Evolutionary conservation across 2,329 filamentous ascomycete genomes (phyloP), one percentile per base, ranked within the genome.

Genomic region (Hymenoscyphus fructigenus): DNA sequence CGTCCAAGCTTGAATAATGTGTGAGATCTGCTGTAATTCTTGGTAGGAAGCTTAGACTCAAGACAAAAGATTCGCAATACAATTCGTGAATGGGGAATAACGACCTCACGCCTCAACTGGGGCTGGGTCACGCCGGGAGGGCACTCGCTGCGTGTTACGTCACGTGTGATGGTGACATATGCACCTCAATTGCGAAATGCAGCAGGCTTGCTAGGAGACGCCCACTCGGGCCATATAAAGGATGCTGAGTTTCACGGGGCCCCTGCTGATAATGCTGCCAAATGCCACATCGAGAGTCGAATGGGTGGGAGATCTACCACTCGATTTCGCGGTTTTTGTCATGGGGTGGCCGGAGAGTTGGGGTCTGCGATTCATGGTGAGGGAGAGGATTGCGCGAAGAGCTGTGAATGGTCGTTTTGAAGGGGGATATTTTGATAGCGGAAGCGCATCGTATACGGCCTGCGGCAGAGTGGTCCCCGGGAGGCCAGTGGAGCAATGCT

Each of bases 81-180:
- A 57, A 34, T 56, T 28, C 53, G 14, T 23, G 23, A 17, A 26
- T 17, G 23, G 20, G n/a, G 57, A 59, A 29, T 12, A 9, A 4
- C 7, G 29, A 23, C 32, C 6, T 59, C 57, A 59, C 41, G 57
- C 32, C 29, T 29, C 57, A 36, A 17, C n/a, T 14, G 20, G 20
- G 20, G 57, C 23, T 17, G 26, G 34, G 59, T 50, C 59, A 61
- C 32, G 29, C 6, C 15, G 59, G 6, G 23, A 61, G 20, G 15
- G 59, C 2, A 3, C n/a, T 20, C 36, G n/a, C 47, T 36, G 38
- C 14, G 59, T 29, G 26, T 12, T 7, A 20, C 14, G 34, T 64
- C 62, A 64, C 62, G 62, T 64, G 62, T 41, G 26, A 64, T 64
- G 44, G 36, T 47, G 34, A 20, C 44, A 64, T 64, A 56, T 60